A percentile compares a stretch with the other conserved stretches of the same genome.
These are phyloP conservation scores for Rhodomyrtus psidioides DNA, from an alignment of 441 rosid species.

Conservation along the genomic window DNA sequence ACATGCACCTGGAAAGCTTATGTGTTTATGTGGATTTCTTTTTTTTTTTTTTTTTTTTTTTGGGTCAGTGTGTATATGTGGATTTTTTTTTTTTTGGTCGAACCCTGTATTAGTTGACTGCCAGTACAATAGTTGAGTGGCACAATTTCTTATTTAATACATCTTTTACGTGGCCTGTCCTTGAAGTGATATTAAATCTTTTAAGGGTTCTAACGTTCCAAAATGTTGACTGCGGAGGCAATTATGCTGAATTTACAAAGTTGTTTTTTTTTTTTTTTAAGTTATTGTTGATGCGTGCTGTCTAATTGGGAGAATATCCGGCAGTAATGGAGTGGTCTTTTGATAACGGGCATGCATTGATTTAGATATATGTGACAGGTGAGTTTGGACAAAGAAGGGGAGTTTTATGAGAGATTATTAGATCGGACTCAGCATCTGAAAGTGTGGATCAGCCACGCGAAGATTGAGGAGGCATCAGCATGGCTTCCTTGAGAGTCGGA, in stretches of 20 bases:
- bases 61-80: not conserved
- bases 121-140: not conserved
- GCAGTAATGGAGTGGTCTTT: not conserved
- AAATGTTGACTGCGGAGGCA: not conserved
- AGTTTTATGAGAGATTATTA: constrained; percentile 63
- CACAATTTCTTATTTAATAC: not conserved
- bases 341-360: constrained; percentile 46
- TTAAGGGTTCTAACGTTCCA: not conserved
- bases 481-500: not conserved
- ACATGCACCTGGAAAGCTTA: not conserved
- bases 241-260: not conserved
- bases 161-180: not conserved
- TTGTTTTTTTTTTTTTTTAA: not conserved
- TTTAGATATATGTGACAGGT: constrained; percentile 10
- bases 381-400: constrained; percentile 58
- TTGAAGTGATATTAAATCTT: not conserved
- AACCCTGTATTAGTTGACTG: too few species aligned
- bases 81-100: too few species aligned
- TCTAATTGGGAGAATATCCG: not conserved
- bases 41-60: too few species aligned
- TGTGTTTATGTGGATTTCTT: not conserved
- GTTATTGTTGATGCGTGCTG: not conserved
- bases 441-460: constrained; percentile 90
- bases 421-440: constrained; percentile 85
- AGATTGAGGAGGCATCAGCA: constrained; percentile 55